These are phyloP conservation scores for Corymbia maculata DNA, from an alignment of 345 rosid genomes.

Conservation along the genomic window DNA sequence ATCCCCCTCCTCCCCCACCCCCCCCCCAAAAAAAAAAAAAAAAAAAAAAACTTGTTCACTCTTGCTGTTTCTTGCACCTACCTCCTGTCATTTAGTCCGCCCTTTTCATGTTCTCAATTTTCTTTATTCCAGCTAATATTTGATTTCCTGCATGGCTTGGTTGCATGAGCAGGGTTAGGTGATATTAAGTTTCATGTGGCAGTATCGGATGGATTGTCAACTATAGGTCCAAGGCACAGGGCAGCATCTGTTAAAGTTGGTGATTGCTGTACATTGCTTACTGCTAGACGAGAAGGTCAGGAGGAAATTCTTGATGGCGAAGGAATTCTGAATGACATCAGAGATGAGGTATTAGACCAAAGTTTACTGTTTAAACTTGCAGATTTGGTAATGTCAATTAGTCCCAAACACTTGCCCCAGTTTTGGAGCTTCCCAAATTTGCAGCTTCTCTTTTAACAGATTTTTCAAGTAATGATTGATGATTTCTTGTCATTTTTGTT, in stretches of 20 bases:
- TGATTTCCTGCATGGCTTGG: not conserved
- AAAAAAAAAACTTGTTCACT: not conserved
- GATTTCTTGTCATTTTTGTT: not conserved
- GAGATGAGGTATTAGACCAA: conserved; percentile 33
- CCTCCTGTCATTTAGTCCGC: not conserved
- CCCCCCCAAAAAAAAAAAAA: not conserved
- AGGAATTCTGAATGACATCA: conserved; percentile 40
- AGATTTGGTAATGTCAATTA: not conserved
- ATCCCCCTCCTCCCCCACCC: not conserved
- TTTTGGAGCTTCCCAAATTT: not conserved
- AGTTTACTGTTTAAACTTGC: not conserved
- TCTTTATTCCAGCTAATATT: not conserved
- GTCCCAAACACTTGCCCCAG: not conserved
- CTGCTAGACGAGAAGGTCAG: conserved; percentile 63
- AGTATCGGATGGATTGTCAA: conserved; percentile 55
- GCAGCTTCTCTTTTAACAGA: not conserved
- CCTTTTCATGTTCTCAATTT: not conserved
- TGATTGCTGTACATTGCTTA: conserved; percentile 37
- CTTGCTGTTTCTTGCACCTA: not conserved
- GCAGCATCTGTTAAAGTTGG: conserved; percentile 41
- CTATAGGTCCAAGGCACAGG: conserved; percentile 52
- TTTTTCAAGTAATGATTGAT: not conserved
- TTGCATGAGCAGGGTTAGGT: conserved; percentile 32
- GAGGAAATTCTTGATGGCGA: conserved; percentile 59
- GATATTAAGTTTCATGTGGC: conserved; percentile 55